These are phyloP conservation scores for Pezicula rhizophila DNA, from an alignment of 2,329 filamentous ascomycete genomes.

Conservation along the genomic window DNA sequence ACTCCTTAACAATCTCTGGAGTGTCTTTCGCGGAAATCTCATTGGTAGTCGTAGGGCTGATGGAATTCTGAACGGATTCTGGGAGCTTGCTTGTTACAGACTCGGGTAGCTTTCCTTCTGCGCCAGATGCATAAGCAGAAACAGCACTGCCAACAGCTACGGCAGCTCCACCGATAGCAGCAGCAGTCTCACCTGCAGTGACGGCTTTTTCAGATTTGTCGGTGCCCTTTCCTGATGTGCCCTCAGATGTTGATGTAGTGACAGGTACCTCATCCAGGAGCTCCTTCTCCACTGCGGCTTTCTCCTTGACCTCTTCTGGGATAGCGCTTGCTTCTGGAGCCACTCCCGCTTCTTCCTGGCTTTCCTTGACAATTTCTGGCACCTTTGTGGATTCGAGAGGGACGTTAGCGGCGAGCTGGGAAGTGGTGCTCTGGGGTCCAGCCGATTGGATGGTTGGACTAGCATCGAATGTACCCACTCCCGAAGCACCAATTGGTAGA, in stretches of 20 bases:
- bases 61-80: constrained; percentile 45
- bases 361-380: constrained; percentile 63
- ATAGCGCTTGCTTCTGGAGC: constrained; percentile 64
- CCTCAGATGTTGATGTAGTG: constrained; percentile 51
- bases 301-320: constrained; percentile 61
- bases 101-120: constrained; percentile 27
- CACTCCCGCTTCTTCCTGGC: constrained; percentile 59
- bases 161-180: constrained; percentile 35
- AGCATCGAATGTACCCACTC: constrained; percentile 41
- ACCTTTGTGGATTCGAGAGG: constrained; percentile 38
- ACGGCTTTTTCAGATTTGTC: constrained; percentile 45
- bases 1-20: constrained; percentile 51
- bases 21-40: constrained; percentile 43
- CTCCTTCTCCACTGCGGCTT: constrained; percentile 65
- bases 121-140: constrained; percentile 28
- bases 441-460: constrained; percentile 43
- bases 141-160: constrained; percentile 37
- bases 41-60: constrained; percentile 44
- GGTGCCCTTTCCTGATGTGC: constrained; percentile 44
- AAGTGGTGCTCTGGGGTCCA: constrained; percentile 38
- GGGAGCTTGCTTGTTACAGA: constrained; percentile 43
- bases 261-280: constrained; percentile 61
- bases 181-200: constrained; percentile 35
- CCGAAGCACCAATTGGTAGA: constrained; percentile 52
- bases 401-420: constrained; percentile 35